These are phyloP conservation scores for Colletotrichum sojae DNA, from an alignment of 2,329 filamentous ascomycete genomes.

Conservation along the genomic window DNA sequence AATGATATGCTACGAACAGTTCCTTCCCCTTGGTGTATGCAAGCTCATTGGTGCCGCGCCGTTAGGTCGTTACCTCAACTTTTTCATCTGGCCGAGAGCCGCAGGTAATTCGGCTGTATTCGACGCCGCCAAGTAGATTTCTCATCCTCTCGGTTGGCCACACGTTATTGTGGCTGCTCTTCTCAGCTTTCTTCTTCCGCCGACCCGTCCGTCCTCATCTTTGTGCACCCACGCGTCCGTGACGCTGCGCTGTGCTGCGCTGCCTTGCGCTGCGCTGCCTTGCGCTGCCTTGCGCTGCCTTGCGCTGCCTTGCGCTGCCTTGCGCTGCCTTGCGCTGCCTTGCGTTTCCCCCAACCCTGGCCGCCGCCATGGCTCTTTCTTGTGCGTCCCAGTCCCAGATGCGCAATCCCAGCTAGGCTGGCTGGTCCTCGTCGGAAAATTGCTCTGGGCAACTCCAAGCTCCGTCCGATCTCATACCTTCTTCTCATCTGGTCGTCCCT, in stretches of 20 bases:
- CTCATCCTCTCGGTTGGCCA: conserved; percentile 26
- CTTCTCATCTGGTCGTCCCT: conserved; percentile 8
- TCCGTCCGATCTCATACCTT: conserved; percentile 24
- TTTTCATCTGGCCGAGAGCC: conserved; percentile 28
- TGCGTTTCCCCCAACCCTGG: conserved; percentile 4
- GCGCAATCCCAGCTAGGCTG: conserved; percentile 6
- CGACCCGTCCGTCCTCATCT: conserved; percentile 22
- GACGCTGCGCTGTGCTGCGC: too few relatives aligned
- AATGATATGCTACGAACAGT: neutral
- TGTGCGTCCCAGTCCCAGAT: neutral
- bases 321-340: too few relatives aligned
- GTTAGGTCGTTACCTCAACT: neutral
- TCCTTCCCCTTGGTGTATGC: neutral
- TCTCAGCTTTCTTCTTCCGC: conserved; percentile 25
- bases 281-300: too few relatives aligned
- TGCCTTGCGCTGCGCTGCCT: too few relatives aligned
- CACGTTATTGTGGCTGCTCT: conserved; percentile 8
- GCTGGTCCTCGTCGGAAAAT: conserved; percentile 3
- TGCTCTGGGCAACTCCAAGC: conserved; percentile 13
- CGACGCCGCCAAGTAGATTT: conserved; percentile 26
- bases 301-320: too few relatives aligned
- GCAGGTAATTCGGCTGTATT: conserved; percentile 27
- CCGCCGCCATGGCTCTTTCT: conserved; percentile 30
- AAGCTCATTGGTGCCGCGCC: neutral
- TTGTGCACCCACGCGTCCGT: conserved; percentile 26